Conservation (phyloP, 305 asterid species). For the Fraxinus velutina region DNA sequence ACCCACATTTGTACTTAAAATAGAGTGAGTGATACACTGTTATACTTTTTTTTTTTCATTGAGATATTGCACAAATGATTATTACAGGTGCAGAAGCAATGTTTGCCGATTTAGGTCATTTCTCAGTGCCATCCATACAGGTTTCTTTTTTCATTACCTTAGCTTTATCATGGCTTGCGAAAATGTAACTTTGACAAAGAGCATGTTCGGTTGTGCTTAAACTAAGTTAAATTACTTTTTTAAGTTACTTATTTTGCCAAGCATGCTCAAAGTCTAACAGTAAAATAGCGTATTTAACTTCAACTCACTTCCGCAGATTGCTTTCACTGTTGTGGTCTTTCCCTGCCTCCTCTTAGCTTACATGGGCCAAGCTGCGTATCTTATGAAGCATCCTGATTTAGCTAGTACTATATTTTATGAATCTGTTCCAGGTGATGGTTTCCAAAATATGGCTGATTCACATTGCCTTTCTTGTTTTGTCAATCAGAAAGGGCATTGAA, state of each 20-base stretch:
- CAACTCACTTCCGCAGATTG: constrained; percentile 54
- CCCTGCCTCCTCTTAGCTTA: constrained; percentile 95
- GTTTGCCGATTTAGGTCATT: constrained; percentile 99
- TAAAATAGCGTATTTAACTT: not conserved
- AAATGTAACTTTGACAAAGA: not conserved
- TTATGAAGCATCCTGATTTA: constrained; percentile 61
- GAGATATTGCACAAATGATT: not conserved
- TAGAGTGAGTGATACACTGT: not conserved
- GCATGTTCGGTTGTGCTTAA: not conserved
- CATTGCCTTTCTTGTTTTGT: not conserved
- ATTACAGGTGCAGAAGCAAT: constrained; percentile 94
- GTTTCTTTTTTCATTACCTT: constrained; percentile 30
- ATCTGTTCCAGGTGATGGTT: constrained; percentile 76
- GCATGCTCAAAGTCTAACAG: not conserved
- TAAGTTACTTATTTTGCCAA: not conserved
- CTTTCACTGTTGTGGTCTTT: constrained; percentile 75
- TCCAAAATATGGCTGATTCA: not conserved
- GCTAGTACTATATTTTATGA: constrained; percentile 59
- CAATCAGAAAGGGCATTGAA: constrained; percentile 2
- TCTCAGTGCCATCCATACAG: constrained; percentile 92
- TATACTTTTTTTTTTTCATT: not conserved
- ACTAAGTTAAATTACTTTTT: not conserved
- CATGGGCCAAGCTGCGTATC: constrained; percentile 98
- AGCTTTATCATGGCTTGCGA: not conserved
- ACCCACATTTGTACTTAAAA: not conserved